These are phyloP conservation scores for Aspergillus sp. DNA, from an alignment of 2,329 filamentous ascomycete genomes.

Conservation along the genomic window DNA sequence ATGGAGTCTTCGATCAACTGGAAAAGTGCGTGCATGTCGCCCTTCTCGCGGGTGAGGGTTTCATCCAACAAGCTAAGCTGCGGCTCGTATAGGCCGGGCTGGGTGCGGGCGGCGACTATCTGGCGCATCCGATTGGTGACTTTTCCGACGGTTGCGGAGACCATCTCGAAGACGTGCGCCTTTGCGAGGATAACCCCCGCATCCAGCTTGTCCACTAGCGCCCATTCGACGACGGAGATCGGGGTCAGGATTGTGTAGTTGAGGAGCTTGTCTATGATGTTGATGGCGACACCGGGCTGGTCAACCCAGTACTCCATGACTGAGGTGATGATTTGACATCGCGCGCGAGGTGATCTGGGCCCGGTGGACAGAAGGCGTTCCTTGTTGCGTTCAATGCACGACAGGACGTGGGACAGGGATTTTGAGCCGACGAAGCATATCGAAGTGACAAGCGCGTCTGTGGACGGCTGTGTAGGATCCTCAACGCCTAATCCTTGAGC, in stretches of 20 bases:
- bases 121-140: constrained; percentile 79
- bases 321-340: constrained; percentile 78
- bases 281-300: constrained; percentile 83
- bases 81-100: constrained; percentile 44
- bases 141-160: constrained; percentile 79
- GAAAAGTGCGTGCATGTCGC: constrained; percentile 71
- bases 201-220: constrained; percentile 57
- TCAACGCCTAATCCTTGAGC: constrained; percentile 58
- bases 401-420: constrained; percentile 89
- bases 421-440: constrained; percentile 93
- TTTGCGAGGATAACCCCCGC: constrained; percentile 61
- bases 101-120: constrained; percentile 57
- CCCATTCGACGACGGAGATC: constrained; percentile 80
- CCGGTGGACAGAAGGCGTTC: constrained; percentile 75
- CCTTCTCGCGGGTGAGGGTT: constrained; percentile 58
- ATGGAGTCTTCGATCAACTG: constrained; percentile 69
- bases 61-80: constrained; percentile 55
- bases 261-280: constrained; percentile 90
- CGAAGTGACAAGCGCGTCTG: constrained; percentile 85
- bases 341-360: constrained; percentile 61
- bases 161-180: constrained; percentile 77
- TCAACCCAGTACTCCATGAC: constrained; percentile 90
- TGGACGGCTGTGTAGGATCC: constrained; percentile 75
- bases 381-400: constrained; percentile 91
- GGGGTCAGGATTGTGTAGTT: constrained; percentile 95